A percentile compares a stretch with the other conserved stretches of the same genome.
These are phyloP conservation scores for Kalmanozyma brasiliensis DNA, from an alignment of 1,284 basidiomycete species.

Conservation along the genomic window DNA sequence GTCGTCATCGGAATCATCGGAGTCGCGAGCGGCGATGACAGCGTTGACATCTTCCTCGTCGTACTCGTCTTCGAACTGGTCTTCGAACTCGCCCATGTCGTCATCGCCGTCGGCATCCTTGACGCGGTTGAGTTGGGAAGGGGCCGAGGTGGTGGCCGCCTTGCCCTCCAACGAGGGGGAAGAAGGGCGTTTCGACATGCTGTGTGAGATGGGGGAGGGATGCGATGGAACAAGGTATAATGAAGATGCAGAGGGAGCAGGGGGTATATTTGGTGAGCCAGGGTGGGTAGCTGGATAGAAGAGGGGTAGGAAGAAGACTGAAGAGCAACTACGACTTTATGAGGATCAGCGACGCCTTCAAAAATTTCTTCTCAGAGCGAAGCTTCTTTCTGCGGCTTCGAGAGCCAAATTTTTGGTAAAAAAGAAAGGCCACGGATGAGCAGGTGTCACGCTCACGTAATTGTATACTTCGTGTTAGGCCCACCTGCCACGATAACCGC, in stretches of 20 bases:
- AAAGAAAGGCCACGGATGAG: not conserved
- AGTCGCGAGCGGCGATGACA: conserved; percentile 47
- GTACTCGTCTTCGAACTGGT: conserved; percentile 71
- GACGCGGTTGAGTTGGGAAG: conserved; percentile 37
- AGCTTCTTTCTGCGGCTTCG: conserved; percentile 8
- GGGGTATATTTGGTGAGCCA: conserved; percentile 46
- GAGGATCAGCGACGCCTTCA: conserved; percentile 10
- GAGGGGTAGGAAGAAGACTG: conserved; percentile 5
- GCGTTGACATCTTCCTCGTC: conserved; percentile 70
- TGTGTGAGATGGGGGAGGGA: not conserved
- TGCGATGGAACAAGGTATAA: conserved; percentile 1
- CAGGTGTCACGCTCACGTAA: not conserved
- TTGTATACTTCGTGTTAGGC: conserved; percentile 3
- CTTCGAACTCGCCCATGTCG: conserved; percentile 73
- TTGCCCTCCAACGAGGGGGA: conserved; percentile 38
- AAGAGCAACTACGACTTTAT: conserved; percentile 16
- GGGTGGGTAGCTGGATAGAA: conserved; percentile 28
- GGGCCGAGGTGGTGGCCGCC: conserved; percentile 13
- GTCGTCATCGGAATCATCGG: conserved; percentile 67
- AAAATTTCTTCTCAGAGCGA: conserved; percentile 26
- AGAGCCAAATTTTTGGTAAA: not conserved
- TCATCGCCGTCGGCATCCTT: conserved; percentile 66
- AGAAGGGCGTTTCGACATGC: conserved; percentile 48
- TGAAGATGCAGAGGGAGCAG: conserved; percentile 6
- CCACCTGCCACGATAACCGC: conserved; percentile 20